Conservation (phyloP, 192 early-diverging fungal species). For the Linnemannia hyalina region DNA sequence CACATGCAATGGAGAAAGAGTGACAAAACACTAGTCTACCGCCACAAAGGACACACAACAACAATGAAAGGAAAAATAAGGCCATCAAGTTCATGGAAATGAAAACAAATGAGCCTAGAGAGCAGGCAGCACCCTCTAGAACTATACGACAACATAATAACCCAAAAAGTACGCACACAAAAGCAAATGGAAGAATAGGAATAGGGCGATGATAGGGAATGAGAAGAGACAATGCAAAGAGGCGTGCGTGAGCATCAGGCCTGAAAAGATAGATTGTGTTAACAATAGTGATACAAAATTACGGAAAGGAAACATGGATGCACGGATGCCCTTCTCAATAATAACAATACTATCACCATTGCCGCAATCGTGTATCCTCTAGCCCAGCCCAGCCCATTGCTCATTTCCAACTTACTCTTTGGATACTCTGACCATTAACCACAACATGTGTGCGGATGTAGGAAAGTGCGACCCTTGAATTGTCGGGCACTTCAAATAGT, state of each 20-base stretch:
- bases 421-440: too few species aligned
- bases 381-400: too few species aligned
- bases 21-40: neutral
- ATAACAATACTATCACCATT: neutral
- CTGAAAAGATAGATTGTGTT: neutral
- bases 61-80: constrained; percentile 9
- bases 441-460: too few species aligned
- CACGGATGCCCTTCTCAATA: constrained; percentile 17
- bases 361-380: neutral
- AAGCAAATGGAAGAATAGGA: neutral
- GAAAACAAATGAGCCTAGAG: constrained; percentile 6
- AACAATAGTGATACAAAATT: constrained; percentile 2
- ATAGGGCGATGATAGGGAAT: constrained; percentile 1
- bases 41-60: neutral
- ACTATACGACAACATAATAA: neutral
- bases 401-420: too few species aligned
- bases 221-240: too few species aligned
- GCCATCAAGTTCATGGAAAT: constrained; percentile 20
- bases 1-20: neutral
- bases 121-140: neutral
- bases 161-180: neutral
- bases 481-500: too few species aligned
- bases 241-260: too few species aligned
- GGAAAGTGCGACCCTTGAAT: too few species aligned
- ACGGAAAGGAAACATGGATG: constrained; percentile 15